phyloP scores from a whole-genome alignment of 805 yeast genomes.

The Candida boleticola region DNA sequence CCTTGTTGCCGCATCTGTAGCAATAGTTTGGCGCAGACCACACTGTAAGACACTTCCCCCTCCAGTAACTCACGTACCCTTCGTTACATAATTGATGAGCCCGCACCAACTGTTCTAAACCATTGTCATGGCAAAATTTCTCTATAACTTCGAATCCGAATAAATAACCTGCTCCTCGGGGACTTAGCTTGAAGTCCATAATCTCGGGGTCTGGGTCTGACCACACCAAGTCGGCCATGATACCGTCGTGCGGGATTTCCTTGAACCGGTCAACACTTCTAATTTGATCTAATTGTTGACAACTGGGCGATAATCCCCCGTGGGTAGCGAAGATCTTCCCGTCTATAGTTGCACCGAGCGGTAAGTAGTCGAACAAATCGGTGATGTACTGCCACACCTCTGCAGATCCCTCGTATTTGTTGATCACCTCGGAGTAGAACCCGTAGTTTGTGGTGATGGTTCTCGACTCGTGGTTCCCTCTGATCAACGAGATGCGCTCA shows the following conservation, averaged over 20 bases:
- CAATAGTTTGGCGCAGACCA: slow-evolving; percentile 99
- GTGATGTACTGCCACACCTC: slow-evolving; percentile 88
- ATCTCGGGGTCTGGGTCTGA: slow-evolving; percentile 90
- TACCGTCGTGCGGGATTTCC: slow-evolving; percentile 98
- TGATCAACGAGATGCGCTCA: slow-evolving; percentile 68
- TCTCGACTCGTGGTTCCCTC: slow-evolving; percentile 96
- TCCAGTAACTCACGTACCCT: slow-evolving; percentile 90
- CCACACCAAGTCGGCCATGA: slow-evolving; percentile 99
- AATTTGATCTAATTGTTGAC: slow-evolving; percentile 91
- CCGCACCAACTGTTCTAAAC: slow-evolving; percentile 76
- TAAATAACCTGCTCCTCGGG: slow-evolving; percentile 97
- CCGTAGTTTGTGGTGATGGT: slow-evolving; percentile 98
- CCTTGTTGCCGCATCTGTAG: slow-evolving; percentile 94
- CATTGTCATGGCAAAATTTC: slow-evolving; percentile 76
- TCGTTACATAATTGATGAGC: slow-evolving; percentile 98
- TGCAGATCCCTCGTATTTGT: slow-evolving; percentile 73
- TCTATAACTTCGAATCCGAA: slow-evolving; percentile 91
- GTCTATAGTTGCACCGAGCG: slow-evolving; percentile 87
- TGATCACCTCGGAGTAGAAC: slow-evolving; percentile 89
- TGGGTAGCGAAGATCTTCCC: slow-evolving; percentile 90
- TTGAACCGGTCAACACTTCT: slow-evolving; percentile 84
- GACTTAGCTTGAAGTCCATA: slow-evolving; percentile 79
- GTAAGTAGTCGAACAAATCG: slow-evolving; percentile 87
- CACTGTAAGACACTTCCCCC: slow-evolving; percentile 88
- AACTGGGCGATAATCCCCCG: slow-evolving; percentile 94